These are phyloP conservation scores for Cytospora leucostoma DNA, from an alignment of 2,329 filamentous ascomycete genomes.

Conservation along the genomic window DNA sequence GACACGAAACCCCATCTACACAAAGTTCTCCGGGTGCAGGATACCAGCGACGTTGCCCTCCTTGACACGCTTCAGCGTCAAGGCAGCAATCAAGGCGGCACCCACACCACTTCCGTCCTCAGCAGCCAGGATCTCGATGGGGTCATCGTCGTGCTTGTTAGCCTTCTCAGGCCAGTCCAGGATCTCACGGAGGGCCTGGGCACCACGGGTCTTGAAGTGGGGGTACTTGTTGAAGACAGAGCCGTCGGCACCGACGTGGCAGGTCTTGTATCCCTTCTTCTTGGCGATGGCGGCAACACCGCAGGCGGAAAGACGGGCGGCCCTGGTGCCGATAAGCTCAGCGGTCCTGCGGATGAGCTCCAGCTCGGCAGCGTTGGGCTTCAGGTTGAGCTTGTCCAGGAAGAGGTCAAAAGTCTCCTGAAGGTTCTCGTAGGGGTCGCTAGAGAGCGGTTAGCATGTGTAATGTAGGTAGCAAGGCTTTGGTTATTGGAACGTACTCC, in stretches of 20 bases:
- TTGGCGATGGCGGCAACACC: conserved; percentile 95
- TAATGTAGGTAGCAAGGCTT: not conserved
- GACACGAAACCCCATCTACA: conserved; percentile 33
- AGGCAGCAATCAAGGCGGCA: conserved; percentile 84
- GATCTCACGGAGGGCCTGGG: conserved; percentile 88
- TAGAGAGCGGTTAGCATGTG: conserved; percentile 39
- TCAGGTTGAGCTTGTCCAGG: conserved; percentile 71
- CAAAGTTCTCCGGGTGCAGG: conserved; percentile 65
- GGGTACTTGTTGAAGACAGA: conserved; percentile 99
- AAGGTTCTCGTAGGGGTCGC: conserved; percentile 93
- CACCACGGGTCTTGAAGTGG: conserved; percentile 92
- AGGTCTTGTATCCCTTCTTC: conserved; percentile 87
- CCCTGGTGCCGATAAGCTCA: conserved; percentile 92
- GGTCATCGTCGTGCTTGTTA: conserved; percentile 73
- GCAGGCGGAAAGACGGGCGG: conserved; percentile 88
- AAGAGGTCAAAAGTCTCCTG: conserved; percentile 86
- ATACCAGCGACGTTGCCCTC: conserved; percentile 65
- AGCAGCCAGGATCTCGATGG: conserved; percentile 82
- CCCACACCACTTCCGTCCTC: conserved; percentile 98
- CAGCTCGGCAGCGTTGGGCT: conserved; percentile 73
- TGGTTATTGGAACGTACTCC: conserved; percentile 58
- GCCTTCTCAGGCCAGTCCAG: conserved; percentile 85
- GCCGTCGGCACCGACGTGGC: conserved; percentile 94
- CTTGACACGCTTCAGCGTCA: conserved; percentile 66
- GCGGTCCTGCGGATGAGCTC: conserved; percentile 86